Base-by-base conservation (phyloP, 306 rosid species). In the Rosa rugosa region DNA sequence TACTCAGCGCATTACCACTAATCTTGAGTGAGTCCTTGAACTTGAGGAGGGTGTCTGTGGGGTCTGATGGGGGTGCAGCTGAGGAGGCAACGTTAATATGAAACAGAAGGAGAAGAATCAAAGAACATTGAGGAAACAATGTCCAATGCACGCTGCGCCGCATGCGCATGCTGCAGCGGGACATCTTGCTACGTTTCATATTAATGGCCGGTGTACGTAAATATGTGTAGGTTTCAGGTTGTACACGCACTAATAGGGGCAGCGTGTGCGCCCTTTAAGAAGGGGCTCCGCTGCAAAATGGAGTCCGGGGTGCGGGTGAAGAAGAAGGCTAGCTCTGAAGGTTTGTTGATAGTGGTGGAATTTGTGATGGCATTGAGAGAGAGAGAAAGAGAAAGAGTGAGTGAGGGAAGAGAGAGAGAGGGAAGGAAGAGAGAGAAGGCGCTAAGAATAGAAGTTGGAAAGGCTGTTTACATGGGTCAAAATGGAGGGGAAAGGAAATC, bases 21-120 rank as follows among this genome's bases (percentile, higher is more conserved):
- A 16, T n/a, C 71, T 66, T 66, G 0, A 95, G 53, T 68, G 91
- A 90, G 2, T 36, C 74, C 82, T 88, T 95, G 74, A 93, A 87
- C 79, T 75, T 85, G 65, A 95, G 83, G 78, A 95, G 97, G 31
- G 51, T 23, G 18, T 88, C 90, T 6, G 8, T 6, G 14, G 11
- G 12, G 31, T 20, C 23, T 2, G 63, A 13, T 56, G 0, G 84
- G 46, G 57, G 77, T 5, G 63, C 86, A 0, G 67, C 77, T 23
- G 45, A 31, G 25, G 63, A 71, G 71, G 54, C 76, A 14, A 69
- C 27, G n/a, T 16, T n/a, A n/a, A 69, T 13, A 47, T 44, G 22
- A 31, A 71, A 46, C 47, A 71, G 18, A 22, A 45, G 25, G 40
- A 56, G 42, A 54, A 73, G 41, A n/a, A 60, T 9, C 34, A 56